phyloP scores from a whole-genome alignment of 2,329 filamentous ascomycete species.

The Ophiocordyceps camponoti-leonardi region DNA sequence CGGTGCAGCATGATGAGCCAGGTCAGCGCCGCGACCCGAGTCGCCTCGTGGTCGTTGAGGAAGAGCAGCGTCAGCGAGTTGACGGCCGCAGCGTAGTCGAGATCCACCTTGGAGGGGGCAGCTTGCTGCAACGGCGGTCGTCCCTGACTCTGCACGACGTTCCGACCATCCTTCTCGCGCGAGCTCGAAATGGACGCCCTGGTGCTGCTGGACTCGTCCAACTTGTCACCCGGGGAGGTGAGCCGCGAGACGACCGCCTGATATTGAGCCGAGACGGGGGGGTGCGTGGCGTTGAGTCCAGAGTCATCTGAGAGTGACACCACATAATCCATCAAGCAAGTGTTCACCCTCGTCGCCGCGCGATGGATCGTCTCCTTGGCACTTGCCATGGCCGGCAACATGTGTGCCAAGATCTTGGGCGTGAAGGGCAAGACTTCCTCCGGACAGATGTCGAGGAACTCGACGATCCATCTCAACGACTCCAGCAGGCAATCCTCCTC shows the following conservation, averaged over 20 bases:
- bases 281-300: constrained; percentile 10
- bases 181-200: constrained; percentile 34
- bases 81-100: constrained; percentile 94
- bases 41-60: constrained; percentile 91
- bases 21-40: constrained; percentile 77
- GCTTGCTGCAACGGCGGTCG: constrained; percentile 25
- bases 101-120: constrained; percentile 40
- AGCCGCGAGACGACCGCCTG: constrained; percentile 20
- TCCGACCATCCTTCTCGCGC: constrained; percentile 34
- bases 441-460: constrained; percentile 91
- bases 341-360: constrained; percentile 79
- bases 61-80: constrained; percentile 87
- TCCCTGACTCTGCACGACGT: constrained; percentile 32
- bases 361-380: constrained; percentile 77
- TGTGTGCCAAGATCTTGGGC: constrained; percentile 76
- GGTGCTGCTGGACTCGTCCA: constrained; percentile 29
- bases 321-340: constrained; percentile 83
- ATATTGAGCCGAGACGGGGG: constrained; percentile 9
- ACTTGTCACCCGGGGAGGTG: constrained; percentile 24
- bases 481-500: constrained; percentile 89
- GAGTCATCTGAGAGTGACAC: constrained; percentile 69
- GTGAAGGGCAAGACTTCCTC: constrained; percentile 94
- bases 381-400: constrained; percentile 87
- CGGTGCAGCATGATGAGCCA: constrained; percentile 97
- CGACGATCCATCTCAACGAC: constrained; percentile 85